Conservation (phyloP, 257 asterid genomes). For the Linderniella brevidens region DNA sequence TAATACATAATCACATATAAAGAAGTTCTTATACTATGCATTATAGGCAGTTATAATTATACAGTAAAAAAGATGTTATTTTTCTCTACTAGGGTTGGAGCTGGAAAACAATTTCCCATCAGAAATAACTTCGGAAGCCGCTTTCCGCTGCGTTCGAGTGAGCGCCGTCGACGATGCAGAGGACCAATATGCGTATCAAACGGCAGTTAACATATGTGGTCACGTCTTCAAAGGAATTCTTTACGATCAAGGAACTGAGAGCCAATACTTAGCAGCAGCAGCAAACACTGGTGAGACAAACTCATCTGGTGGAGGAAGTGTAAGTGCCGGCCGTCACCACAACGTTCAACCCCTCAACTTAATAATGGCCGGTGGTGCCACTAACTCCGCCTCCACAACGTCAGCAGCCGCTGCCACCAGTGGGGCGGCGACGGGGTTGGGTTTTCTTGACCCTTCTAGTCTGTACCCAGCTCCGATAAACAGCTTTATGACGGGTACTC, state of each 20-base stretch:
- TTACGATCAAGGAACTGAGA: slow-evolving; percentile 77
- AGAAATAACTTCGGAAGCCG: slow-evolving; percentile 60
- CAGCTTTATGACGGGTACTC: slow-evolving; percentile 85
- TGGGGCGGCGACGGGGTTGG: slow-evolving; percentile 9
- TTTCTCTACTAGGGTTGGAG: slow-evolving; percentile 51
- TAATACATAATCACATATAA: no score
- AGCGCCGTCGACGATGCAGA: slow-evolving; percentile 60
- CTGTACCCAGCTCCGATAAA: slow-evolving; percentile 50
- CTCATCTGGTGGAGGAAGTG: slow-evolving; percentile 63
- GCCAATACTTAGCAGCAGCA: slow-evolving; percentile 42
- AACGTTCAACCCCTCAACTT: slow-evolving; percentile 46
- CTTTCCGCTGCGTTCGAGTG: slow-evolving; percentile 75
- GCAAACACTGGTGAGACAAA: slow-evolving; percentile 32
- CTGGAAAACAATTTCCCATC: slow-evolving; percentile 54
- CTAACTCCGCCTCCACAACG: slow-evolving; percentile 20
- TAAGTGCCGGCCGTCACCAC: slow-evolving; percentile 37
- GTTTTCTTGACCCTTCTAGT: slow-evolving; percentile 32
- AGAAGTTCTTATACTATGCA: no score
- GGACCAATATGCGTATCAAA: slow-evolving; percentile 71
- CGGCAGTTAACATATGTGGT: slow-evolving; percentile 84
- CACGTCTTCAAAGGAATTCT: slow-evolving; percentile 85
- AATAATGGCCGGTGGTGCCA: slow-evolving; percentile 24
- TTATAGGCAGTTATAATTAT: background rate
- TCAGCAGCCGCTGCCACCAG: slow-evolving; percentile 15
- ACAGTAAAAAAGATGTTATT: background rate